These are phyloP conservation scores for Starmerella vitae DNA, from an alignment of 805 yeast species.

Conservation along the genomic window DNA sequence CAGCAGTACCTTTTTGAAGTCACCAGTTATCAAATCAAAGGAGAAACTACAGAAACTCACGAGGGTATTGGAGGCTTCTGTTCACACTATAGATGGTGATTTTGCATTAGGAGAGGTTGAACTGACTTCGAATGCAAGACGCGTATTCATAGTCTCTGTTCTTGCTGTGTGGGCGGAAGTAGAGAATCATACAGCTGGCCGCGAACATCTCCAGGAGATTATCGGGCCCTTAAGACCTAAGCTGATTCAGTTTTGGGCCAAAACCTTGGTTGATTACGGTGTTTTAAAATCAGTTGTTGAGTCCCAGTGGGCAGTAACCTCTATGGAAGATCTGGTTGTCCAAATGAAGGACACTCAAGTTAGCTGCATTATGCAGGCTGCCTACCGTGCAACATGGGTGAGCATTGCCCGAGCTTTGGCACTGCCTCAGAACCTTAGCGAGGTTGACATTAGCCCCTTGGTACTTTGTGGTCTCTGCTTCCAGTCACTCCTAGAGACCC, in stretches of 20 bases:
- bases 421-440: conserved; percentile 31
- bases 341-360: conserved; percentile 26
- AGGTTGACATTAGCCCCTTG: conserved; percentile 45
- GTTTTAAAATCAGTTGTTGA: conserved; percentile 44
- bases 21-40: conserved; percentile 39
- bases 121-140: conserved; percentile 28
- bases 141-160: conserved; percentile 28
- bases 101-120: conserved; percentile 28
- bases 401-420: conserved; percentile 67
- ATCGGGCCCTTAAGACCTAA: conserved; percentile 40
- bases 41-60: conserved; percentile 42
- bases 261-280: conserved; percentile 61
- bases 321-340: conserved; percentile 23
- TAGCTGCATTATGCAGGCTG: conserved; percentile 33
- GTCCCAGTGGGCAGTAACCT: conserved; percentile 19
- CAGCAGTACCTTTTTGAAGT: conserved; percentile 59
- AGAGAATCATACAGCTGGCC: conserved; percentile 21
- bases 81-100: conserved; percentile 39
- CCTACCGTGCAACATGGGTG: conserved; percentile 54
- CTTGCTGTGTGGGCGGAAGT: conserved; percentile 34
- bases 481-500: conserved; percentile 46
- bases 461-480: conserved; percentile 74
- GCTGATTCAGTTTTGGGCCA: conserved; percentile 68
- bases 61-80: conserved; percentile 48
- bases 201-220: conserved; percentile 29